A percentile compares a stretch with the other conserved stretches of the same genome.
Evolutionary conservation across 345 rosid genomes (phyloP).

Genomic region (Moringa oleifera): DNA sequence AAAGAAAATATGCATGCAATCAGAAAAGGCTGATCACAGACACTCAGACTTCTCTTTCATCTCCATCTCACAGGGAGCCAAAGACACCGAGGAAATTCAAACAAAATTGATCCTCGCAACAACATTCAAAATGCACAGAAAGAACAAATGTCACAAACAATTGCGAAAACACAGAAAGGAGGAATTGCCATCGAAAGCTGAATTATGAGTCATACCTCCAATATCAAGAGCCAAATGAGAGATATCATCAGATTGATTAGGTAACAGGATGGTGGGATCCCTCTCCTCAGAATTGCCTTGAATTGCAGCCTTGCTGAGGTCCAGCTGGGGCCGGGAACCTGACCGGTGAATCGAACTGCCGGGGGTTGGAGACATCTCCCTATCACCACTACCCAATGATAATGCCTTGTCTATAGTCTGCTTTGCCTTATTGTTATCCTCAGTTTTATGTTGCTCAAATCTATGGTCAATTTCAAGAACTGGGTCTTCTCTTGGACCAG

Average conservation of each 20-base stretch:
- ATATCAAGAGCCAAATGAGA: conserved; percentile 95
- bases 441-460: conserved; percentile 21
- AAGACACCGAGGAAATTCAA: neutral
- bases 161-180: neutral
- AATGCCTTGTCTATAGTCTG: conserved; percentile 23
- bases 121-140: neutral
- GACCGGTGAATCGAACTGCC: conserved; percentile 79
- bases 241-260: conserved; percentile 97
- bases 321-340: conserved; percentile 91
- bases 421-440: conserved; percentile 1
- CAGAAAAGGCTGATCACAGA: neutral
- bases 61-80: neutral
- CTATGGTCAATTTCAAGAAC: conserved; percentile 36
- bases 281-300: conserved; percentile 88
- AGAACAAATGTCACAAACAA: neutral
- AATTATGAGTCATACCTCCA: conserved; percentile 52
- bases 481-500: conserved; percentile 33
- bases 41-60: neutral
- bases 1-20: neutral
- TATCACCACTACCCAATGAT: conserved; percentile 36
- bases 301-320: conserved; percentile 95
- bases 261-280: conserved; percentile 90
- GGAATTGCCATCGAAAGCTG: neutral
- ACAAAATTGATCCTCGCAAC: neutral
- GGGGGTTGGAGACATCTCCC: conserved; percentile 56